Evolutionary conservation across 176 grass and related monocot genomes (phyloP).

Genomic region (Poa annua): DNA sequence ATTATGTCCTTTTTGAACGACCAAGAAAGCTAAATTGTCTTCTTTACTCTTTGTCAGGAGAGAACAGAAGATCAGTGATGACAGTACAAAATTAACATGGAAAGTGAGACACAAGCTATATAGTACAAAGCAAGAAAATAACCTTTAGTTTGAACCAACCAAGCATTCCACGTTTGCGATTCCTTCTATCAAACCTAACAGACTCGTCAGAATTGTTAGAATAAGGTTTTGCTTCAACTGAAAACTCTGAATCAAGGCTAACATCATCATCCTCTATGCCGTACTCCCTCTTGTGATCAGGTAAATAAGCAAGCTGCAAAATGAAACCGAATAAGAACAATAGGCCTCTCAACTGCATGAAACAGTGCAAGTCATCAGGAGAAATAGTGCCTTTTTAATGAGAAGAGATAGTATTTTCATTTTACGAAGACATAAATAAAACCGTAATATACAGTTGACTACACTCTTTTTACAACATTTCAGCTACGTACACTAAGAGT

Average conservation of each 20-base stretch:
- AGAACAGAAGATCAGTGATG: constrained; percentile 9
- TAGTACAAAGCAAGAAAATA: constrained; percentile 29
- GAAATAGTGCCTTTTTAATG: neutral
- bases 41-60: neutral
- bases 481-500: constrained; percentile 20
- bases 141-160: constrained; percentile 98
- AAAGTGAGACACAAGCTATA: constrained; percentile 15
- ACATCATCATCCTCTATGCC: constrained; percentile 68
- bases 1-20: neutral
- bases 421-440: constrained; percentile 4
- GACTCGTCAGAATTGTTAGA: constrained; percentile 63
- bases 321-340: constrained; percentile 40
- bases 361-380: constrained; percentile 25
- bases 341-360: neutral
- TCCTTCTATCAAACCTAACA: constrained; percentile 77
- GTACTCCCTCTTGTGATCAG: constrained; percentile 85
- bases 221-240: constrained; percentile 75
- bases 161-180: constrained; percentile 86
- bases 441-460: neutral
- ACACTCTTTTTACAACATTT: neutral
- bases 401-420: constrained; percentile 3
- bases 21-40: neutral
- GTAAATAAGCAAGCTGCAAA: constrained; percentile 96
- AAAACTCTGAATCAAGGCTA: constrained; percentile 89
- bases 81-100: neutral